These are phyloP conservation scores for Gymnopus androsaceus DNA, from an alignment of 1,284 basidiomycete species.

Conservation along the genomic window DNA sequence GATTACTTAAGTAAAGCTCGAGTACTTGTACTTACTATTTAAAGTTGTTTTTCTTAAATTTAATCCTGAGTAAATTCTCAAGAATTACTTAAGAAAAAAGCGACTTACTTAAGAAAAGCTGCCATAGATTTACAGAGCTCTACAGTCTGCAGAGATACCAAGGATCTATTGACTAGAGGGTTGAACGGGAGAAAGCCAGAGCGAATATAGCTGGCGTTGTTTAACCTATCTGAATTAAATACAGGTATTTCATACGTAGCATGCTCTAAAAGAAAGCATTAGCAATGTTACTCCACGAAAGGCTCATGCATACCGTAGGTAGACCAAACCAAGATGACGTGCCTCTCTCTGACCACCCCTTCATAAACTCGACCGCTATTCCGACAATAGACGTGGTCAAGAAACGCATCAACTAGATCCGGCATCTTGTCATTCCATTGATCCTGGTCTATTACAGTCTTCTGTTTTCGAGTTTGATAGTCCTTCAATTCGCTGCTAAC, in stretches of 20 bases:
- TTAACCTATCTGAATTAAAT: neutral
- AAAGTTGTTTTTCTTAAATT: no score
- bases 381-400: slow-evolving; percentile 6
- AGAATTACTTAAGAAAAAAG: no score
- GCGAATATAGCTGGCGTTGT: slow-evolving; percentile 7
- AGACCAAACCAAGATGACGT: neutral
- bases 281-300: neutral
- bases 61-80: no score
- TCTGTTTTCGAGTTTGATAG: neutral
- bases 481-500: neutral
- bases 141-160: neutral
- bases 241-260: neutral
- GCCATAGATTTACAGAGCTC: no score
- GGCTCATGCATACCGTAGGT: neutral
- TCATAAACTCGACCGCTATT: neutral
- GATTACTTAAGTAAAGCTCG: no score
- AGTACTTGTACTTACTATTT: no score
- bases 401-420: neutral
- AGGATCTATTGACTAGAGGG: neutral
- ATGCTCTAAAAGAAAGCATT: neutral
- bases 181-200: slow-evolving; percentile 9
- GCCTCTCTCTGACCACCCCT: neutral
- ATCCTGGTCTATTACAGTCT: neutral
- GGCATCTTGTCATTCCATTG: slow-evolving; percentile 4
- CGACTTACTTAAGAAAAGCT: no score